Percentiles rank a stretch among this genome's conserved stretches.
These are phyloP conservation scores for Fusarium anguioides DNA, from an alignment of 2,329 filamentous ascomycete species.

Conservation along the genomic window DNA sequence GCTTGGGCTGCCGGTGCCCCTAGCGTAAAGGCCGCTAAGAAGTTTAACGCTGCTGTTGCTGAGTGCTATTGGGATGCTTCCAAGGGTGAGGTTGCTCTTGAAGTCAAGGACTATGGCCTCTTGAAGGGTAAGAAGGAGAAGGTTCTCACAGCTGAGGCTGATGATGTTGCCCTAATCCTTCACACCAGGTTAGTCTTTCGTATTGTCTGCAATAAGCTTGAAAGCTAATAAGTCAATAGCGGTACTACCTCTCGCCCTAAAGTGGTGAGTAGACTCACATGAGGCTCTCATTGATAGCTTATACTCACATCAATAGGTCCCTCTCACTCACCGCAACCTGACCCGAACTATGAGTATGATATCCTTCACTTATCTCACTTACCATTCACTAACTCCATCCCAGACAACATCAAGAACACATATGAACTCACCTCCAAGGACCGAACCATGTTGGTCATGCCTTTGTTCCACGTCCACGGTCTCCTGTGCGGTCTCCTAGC, in stretches of 20 bases:
- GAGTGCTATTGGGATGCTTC: constrained; percentile 83
- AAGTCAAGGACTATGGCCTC: constrained; percentile 81
- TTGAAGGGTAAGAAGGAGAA: constrained; percentile 60
- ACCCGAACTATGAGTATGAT: constrained; percentile 78
- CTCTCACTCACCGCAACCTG: constrained; percentile 83
- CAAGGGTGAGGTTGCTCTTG: constrained; percentile 74
- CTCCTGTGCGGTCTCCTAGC: constrained; percentile 84
- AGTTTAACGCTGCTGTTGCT: constrained; percentile 85
- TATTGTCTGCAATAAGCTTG: neutral
- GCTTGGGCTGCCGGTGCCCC: constrained; percentile 73
- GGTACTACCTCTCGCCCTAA: constrained; percentile 89
- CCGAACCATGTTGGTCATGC: constrained; percentile 89
- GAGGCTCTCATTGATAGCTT: neutral
- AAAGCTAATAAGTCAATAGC: constrained; percentile 51
- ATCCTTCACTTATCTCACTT: constrained; percentile 38
- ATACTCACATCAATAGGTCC: constrained; percentile 62
- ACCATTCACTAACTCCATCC: neutral
- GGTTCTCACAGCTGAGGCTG: constrained; percentile 67
- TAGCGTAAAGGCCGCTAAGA: constrained; percentile 80
- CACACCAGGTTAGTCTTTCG: constrained; percentile 70
- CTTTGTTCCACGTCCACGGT: constrained; percentile 91
- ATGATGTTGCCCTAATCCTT: constrained; percentile 83
- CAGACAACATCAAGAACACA: constrained; percentile 80
- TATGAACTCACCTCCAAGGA: constrained; percentile 78
- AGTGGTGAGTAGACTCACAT: constrained; percentile 65